Evolutionary conservation across 2,329 filamentous ascomycete species (phyloP).

Genomic region (Scedosporium boydii): DNA sequence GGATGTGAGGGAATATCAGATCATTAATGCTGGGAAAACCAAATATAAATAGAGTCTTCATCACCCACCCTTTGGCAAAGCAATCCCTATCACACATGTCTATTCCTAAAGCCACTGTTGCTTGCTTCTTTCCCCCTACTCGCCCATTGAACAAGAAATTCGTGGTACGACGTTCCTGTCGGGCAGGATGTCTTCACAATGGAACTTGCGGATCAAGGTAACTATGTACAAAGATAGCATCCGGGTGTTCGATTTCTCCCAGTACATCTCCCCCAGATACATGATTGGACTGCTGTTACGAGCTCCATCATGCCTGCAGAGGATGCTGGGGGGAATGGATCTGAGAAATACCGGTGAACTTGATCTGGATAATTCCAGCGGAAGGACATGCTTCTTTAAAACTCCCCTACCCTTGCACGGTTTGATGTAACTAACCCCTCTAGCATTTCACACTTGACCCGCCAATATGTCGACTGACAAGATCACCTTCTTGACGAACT

Average conservation of each 20-base stretch:
- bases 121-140: too few relatives aligned
- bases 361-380: slow-evolving; percentile 84
- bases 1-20: too few relatives aligned
- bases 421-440: slow-evolving; percentile 22
- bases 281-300: neutral
- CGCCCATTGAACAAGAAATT: neutral
- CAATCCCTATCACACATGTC: too few relatives aligned
- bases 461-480: slow-evolving; percentile 68
- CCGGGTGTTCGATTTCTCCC: slow-evolving; percentile 24
- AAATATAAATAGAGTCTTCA: too few relatives aligned
- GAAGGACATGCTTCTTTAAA: slow-evolving; percentile 73
- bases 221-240: slow-evolving; percentile 26
- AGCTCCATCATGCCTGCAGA: slow-evolving; percentile 6
- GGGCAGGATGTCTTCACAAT: slow-evolving; percentile 15
- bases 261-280: slow-evolving; percentile 6
- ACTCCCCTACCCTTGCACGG: slow-evolving; percentile 20
- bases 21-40: too few relatives aligned
- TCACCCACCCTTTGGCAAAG: too few relatives aligned
- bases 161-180: slow-evolving; percentile 1
- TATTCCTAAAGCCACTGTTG: too few relatives aligned
- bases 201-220: slow-evolving; percentile 31
- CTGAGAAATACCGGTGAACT: slow-evolving; percentile 78
- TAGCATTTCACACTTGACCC: slow-evolving; percentile 32
- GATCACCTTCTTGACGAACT: slow-evolving; percentile 79
- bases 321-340: slow-evolving; percentile 23